Base-by-base conservation (phyloP, 148 eudicot species). In the Rhododendron ovatum region DNA sequence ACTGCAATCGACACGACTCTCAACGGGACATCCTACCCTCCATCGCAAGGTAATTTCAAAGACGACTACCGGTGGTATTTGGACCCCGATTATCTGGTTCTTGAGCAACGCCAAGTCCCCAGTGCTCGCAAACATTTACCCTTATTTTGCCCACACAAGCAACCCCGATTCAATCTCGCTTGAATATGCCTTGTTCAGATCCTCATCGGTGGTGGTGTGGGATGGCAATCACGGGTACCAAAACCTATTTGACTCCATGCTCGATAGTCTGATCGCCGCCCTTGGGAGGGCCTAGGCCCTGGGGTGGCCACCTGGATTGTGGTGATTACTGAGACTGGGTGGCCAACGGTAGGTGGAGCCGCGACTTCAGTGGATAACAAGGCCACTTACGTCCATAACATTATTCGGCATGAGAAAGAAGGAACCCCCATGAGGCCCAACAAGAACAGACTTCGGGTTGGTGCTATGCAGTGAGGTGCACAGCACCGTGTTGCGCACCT, bases 361-460 rank as follows among this genome's bases (percentile, higher is more conserved):
- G 85, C 26, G 2, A 9, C 85, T 13, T 11, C 78, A 4, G n/a
- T 45, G 12, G 85, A 83, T 13, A 83, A 83, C 1, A 39, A 57
- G 0, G 22, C 12, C 4, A 83, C 78, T 33, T 67, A 83, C 3
- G 8, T 41, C n/a, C 3, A 15, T 51, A 65, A 45, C 26, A 26
- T 83, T 59, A 83, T 83, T 45, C 57, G 5, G 2, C 85, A 83
- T 47, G 85, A 9, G 3, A 83, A 50, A 0, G 22, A 35, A 39
- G 85, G 85, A 8, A 83, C 78, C 1, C 85, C 85, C 20, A 83
- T 20, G 85, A 83, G 85, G 85, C 85, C 85, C 13, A 67, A 67
- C 24, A 43, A 24, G 10, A 6, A 78, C 18, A 4, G 4, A 37
- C 39, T 37, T 37, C 3, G 39, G 39, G 39, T 37, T 37, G 39